phyloP scores from a whole-genome alignment of 2,329 filamentous ascomycete genomes.

The Pseudogymnoascus sp. region DNA sequence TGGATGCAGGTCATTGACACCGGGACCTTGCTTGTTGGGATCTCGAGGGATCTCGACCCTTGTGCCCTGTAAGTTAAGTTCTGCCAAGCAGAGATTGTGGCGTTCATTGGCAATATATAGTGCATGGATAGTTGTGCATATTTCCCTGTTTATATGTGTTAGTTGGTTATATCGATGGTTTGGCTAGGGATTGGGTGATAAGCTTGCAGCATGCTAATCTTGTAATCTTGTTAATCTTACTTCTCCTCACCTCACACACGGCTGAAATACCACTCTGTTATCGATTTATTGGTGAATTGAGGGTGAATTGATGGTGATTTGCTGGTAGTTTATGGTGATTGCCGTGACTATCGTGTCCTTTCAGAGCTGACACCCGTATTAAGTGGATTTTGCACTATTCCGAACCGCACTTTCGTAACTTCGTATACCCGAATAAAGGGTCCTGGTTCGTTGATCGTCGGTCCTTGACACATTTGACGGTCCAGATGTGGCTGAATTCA shows the following conservation, averaged over 20 bases:
- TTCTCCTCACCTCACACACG: background rate
- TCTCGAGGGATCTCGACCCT: background rate
- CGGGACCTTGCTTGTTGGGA: background rate
- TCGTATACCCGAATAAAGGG: background rate
- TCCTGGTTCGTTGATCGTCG: background rate
- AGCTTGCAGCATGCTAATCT: background rate
- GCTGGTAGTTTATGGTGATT: background rate
- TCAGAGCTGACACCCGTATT: background rate
- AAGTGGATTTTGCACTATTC: slow-evolving; percentile 1
- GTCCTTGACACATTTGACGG: background rate
- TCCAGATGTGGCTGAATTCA: background rate
- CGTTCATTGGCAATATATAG: background rate
- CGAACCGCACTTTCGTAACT: background rate
- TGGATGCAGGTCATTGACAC: background rate
- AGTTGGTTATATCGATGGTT: background rate
- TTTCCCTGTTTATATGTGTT: background rate
- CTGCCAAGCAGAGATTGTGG: background rate
- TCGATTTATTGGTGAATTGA: background rate
- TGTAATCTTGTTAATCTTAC: background rate
- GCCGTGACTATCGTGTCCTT: background rate
- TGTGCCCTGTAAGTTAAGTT: background rate
- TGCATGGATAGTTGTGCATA: background rate
- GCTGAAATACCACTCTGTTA: background rate
- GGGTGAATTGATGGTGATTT: background rate
- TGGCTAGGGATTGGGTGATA: background rate